These are phyloP conservation scores for Eucalyptus coolabah DNA, from an alignment of 345 rosid genomes.

Conservation along the genomic window DNA sequence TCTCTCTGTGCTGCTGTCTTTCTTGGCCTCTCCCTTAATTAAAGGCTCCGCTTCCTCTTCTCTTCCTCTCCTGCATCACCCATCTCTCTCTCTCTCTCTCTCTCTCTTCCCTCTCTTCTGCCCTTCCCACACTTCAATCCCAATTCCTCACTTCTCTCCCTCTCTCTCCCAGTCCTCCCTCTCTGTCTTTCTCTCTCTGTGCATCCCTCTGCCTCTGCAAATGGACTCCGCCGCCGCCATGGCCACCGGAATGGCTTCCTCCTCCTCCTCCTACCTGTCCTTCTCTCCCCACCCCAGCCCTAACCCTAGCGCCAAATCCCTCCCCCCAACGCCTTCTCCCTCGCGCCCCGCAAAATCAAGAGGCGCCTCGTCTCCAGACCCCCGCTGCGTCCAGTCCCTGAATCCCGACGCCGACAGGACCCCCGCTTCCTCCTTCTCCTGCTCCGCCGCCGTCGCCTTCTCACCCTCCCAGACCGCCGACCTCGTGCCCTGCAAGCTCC, in stretches of 20 bases:
- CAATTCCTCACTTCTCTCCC: background rate
- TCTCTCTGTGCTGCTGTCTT: background rate
- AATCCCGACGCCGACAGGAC: background rate
- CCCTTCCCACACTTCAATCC: background rate
- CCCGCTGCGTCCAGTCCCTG: slow-evolving; percentile 19
- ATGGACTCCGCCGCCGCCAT: slow-evolving; percentile 22
- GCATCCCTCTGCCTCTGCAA: background rate
- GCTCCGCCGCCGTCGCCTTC: slow-evolving; percentile 48
- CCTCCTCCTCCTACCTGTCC: background rate
- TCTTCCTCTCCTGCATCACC: background rate
- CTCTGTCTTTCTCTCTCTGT: background rate
- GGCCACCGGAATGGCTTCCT: slow-evolving; percentile 6
- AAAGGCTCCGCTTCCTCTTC: slow-evolving; percentile 3
- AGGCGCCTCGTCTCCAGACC: background rate
- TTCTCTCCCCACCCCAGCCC: slow-evolving; percentile 10
- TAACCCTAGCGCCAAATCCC: background rate
- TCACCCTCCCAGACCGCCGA: slow-evolving; percentile 33
- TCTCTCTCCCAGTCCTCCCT: background rate
- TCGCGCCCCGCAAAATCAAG: slow-evolving; percentile 2
- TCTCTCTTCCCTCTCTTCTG: background rate
- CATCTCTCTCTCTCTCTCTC: background rate
- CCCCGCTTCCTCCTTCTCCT: slow-evolving; percentile 18
- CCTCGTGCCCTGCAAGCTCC: slow-evolving; percentile 33
- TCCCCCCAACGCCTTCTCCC: background rate
- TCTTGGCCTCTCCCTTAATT: background rate